Conservation (phyloP, 2,329 filamentous ascomycete species). For the Emergomyces africanus region DNA sequence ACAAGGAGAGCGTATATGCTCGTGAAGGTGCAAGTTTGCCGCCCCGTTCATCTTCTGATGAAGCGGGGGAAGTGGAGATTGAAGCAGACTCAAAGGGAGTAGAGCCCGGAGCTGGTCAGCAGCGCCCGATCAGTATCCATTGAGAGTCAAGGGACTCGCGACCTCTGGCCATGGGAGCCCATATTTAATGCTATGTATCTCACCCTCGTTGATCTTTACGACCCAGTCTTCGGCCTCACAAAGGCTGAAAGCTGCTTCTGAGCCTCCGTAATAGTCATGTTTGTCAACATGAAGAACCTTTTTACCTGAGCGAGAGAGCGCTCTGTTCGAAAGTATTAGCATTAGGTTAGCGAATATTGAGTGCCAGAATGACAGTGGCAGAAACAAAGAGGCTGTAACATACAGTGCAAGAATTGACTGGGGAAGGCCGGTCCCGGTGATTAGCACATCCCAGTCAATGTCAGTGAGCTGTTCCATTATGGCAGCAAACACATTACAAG, state of each 20-base stretch:
- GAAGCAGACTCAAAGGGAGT: constrained; percentile 29
- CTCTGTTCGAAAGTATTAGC: constrained; percentile 42
- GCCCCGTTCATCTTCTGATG: constrained; percentile 8
- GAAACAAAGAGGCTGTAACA: constrained; percentile 21
- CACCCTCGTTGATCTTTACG: constrained; percentile 31
- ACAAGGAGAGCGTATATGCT: constrained; percentile 69
- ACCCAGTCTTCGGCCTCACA: constrained; percentile 71
- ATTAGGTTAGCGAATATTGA: constrained; percentile 39
- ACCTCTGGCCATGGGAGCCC: background rate
- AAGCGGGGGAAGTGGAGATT: constrained; percentile 14
- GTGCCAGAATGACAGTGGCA: constrained; percentile 45
- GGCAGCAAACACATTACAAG: background rate
- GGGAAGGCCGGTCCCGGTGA: constrained; percentile 64
- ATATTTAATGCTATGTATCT: constrained; percentile 6
- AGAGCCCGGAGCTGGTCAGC: constrained; percentile 20
- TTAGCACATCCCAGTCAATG: constrained; percentile 65
- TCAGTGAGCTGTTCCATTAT: constrained; percentile 62
- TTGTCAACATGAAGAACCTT: constrained; percentile 81
- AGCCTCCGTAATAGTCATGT: constrained; percentile 76
- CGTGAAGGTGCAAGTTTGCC: constrained; percentile 41
- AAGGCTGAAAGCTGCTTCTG: constrained; percentile 74
- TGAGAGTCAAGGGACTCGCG: constrained; percentile 11
- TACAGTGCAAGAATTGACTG: constrained; percentile 71
- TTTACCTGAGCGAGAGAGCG: constrained; percentile 82
- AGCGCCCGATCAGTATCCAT: constrained; percentile 9